Evolutionary conservation across 2,329 filamentous ascomycete genomes (phyloP), one percentile per base, ranked within the genome.

Genomic region (Fusarium marasasianum): DNA sequence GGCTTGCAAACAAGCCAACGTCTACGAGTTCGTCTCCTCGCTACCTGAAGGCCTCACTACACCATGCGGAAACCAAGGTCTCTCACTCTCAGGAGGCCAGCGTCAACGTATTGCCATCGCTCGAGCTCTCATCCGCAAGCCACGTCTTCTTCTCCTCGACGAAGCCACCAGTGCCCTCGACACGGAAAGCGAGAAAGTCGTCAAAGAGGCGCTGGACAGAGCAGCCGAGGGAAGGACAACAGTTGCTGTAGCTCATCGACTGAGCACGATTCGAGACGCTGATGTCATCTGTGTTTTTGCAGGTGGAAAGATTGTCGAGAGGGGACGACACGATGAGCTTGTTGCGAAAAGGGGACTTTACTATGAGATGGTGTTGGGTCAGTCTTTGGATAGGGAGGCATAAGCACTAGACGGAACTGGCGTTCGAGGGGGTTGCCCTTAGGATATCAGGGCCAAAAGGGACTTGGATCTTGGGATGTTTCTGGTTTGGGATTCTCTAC

Each of bases 91-190:
- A 3, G 93, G 93, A 31, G 93, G 93, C 2, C 92, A 95, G 79
- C 85, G 92, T 13, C 92, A 94, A 79, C 89, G 91, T 29, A 88
- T 94, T 40, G 91, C 92, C 14, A 94, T 95, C 70, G 93, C 92
- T 1, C 86, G 93, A 13, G 91, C 91, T 17, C 90, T 94, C 35
- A 86, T 94, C 60, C 89, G 91, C 51, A 84, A 90, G 57, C 92
- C 92, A 0, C 83, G 85, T 1, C 89, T 95, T 5, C 82, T 95
- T 7, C 87, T 95, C 11, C 84, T 95, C 1, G 93, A 95, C 76
- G 93, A 95, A 81, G 93, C 93, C 3, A 95, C 93, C 0, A 84
- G 82, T 26, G 84, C 85, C 1, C 84, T 94, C 0, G 92, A 94
- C 72, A 90, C 90, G 0, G 88, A 91, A 76, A 90, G 88, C 1